Evolutionary conservation across 768 basidiomycete species (phyloP).

Genomic region (Suillus sp.): DNA sequence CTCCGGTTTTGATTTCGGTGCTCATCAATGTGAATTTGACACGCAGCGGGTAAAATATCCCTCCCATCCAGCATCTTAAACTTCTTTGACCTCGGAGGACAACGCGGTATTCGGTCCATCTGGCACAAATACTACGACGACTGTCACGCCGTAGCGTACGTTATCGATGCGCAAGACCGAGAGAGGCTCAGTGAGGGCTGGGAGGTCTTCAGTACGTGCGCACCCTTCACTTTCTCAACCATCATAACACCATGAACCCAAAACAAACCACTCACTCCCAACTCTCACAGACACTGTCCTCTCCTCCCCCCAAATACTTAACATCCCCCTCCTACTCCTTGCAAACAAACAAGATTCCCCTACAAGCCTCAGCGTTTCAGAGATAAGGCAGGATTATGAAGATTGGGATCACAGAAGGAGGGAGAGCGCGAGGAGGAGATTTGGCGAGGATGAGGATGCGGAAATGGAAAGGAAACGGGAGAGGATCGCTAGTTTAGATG

Average conservation of each 20-base stretch:
- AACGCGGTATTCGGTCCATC: slow-evolving; percentile 89
- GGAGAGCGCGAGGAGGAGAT: slow-evolving; percentile 62
- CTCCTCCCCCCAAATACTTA: slow-evolving; percentile 86
- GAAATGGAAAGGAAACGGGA: slow-evolving; percentile 48
- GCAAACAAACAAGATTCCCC: slow-evolving; percentile 96
- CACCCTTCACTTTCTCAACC: not conserved
- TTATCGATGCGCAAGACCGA: slow-evolving; percentile 90
- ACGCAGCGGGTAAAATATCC: slow-evolving; percentile 85
- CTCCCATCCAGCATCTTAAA: slow-evolving; percentile 86
- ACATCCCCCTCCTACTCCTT: slow-evolving; percentile 85
- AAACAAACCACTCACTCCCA: slow-evolving; percentile 11
- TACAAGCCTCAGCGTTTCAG: slow-evolving; percentile 78
- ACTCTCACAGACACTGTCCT: slow-evolving; percentile 70
- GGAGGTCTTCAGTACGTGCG: slow-evolving; percentile 89
- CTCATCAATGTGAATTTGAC: not conserved
- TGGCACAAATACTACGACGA: slow-evolving; percentile 96
- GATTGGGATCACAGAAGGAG: slow-evolving; percentile 80
- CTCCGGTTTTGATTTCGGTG: not conserved
- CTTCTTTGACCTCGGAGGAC: slow-evolving; percentile 95
- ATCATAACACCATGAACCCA: slow-evolving; percentile 16
- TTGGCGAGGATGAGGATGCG: slow-evolving; percentile 49
- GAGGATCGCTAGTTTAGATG: slow-evolving; percentile 76
- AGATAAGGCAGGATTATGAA: slow-evolving; percentile 88
- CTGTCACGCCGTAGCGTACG: slow-evolving; percentile 95
- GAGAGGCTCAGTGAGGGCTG: slow-evolving; percentile 91